phyloP scores from a whole-genome alignment of 805 yeast genomes.

The Lachancea thermotolerans region DNA sequence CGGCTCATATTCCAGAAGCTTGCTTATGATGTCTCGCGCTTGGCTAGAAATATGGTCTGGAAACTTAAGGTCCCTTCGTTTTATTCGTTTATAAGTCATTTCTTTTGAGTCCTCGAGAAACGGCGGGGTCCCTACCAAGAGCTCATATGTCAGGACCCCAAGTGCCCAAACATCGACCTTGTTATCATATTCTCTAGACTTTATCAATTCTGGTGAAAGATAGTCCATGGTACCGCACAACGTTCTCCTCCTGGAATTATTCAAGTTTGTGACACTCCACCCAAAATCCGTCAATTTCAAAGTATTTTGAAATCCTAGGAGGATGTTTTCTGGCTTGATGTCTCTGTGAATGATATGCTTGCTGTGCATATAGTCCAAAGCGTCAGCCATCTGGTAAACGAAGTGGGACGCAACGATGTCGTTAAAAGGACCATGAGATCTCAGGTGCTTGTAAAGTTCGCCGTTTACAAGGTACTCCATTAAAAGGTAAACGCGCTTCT shows the following conservation, averaged over 20 bases:
- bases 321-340: slow-evolving; percentile 87
- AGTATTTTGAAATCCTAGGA: slow-evolving; percentile 67
- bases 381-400: slow-evolving; percentile 76
- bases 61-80: slow-evolving; percentile 64
- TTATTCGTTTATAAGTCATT: slow-evolving; percentile 74
- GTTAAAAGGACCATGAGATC: slow-evolving; percentile 59
- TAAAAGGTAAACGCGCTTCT: slow-evolving; percentile 70
- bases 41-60: slow-evolving; percentile 66
- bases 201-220: slow-evolving; percentile 92
- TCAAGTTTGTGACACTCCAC: slow-evolving; percentile 74
- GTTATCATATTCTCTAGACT: slow-evolving; percentile 67
- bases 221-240: slow-evolving; percentile 95
- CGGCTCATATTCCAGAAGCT: slow-evolving; percentile 63
- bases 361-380: slow-evolving; percentile 68
- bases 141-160: slow-evolving; percentile 80
- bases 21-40: slow-evolving; percentile 67
- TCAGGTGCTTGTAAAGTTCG: slow-evolving; percentile 71
- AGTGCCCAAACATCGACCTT: slow-evolving; percentile 89
- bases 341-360: slow-evolving; percentile 86
- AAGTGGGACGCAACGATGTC: slow-evolving; percentile 72
- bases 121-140: slow-evolving; percentile 85
- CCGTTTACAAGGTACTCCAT: slow-evolving; percentile 83
- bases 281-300: slow-evolving; percentile 92
- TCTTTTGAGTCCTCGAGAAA: slow-evolving; percentile 78
- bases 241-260: slow-evolving; percentile 57